Evolutionary conservation across 1,284 basidiomycete species (phyloP).

Genomic region (Cutaneotrichosporon sp.): DNA sequence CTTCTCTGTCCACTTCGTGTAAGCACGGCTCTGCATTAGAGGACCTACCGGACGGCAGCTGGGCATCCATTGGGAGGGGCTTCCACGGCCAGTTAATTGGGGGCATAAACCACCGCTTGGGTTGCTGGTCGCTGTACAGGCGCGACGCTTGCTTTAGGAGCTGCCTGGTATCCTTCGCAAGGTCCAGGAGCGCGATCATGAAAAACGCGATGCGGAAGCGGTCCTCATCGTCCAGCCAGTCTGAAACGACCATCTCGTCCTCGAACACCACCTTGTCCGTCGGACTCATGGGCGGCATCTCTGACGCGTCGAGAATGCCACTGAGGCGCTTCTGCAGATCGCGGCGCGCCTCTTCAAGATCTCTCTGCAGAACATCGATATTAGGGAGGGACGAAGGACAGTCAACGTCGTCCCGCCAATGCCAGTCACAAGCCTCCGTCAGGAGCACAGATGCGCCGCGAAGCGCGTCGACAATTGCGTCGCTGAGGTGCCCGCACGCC

Average conservation of each 20-base stretch:
- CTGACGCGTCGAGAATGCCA: conserved; percentile 15
- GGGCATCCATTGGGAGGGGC: conserved; percentile 2
- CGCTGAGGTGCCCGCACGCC: conserved; percentile 8
- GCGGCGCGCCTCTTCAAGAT: conserved; percentile 1
- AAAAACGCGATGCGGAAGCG: conserved; percentile 43
- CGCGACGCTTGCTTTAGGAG: conserved; percentile 18
- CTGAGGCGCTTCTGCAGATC: conserved; percentile 15
- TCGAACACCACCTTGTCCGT: conserved; percentile 10
- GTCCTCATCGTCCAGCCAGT: conserved; percentile 33
- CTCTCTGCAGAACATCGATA: background rate
- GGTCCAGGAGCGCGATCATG: conserved; percentile 42
- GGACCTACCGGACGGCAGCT: conserved; percentile 1
- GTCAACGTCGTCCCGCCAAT: background rate
- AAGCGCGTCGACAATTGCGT: conserved; percentile 11
- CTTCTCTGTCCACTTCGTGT: conserved; percentile 4
- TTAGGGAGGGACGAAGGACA: background rate
- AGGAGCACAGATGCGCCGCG: conserved; percentile 1
- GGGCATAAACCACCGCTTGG: conserved; percentile 18
- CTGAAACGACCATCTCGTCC: conserved; percentile 14
- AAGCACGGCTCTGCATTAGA: background rate
- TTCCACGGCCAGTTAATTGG: conserved; percentile 18
- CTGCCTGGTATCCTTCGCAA: conserved; percentile 30
- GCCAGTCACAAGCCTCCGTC: conserved; percentile 15
- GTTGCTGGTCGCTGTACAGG: conserved; percentile 1
- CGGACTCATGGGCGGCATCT: background rate